Evolutionary conservation across 305 asterid genomes (phyloP), one percentile per base, ranked within the genome.

Genomic region (Rubia peregrina): DNA sequence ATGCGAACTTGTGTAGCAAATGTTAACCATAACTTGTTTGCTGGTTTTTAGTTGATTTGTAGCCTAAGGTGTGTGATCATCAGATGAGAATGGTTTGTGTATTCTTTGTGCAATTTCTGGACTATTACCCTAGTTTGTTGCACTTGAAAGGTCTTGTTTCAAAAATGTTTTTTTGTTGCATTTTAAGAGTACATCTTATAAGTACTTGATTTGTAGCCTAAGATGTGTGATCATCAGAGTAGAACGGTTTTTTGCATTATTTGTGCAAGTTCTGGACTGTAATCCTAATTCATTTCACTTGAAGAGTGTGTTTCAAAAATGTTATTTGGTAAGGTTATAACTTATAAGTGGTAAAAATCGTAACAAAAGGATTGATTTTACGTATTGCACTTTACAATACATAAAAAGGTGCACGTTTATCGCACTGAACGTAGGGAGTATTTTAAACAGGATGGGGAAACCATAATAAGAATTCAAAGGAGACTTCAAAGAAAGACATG

Each of bases 61-160:
- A 56, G 59, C 59, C 59, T 51, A 51, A 51, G 11, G 59, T 51
- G 22, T 51, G 59, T 51, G 59, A 69, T 55, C 63, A 55, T 22
- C 3, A n/a, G 22, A 36, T 38, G 19, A 33, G 36, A 36, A 22
- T 4, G 17, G 13, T n/a, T 69, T 11, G 38, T 4, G 21, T 69
- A 41, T 19, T 24, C 11, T 53, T 6, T 10, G 42, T 3, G 53
- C 51, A 55, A 38, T 21, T 53, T 55, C 14, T n/a, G 4, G 51
- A 19, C 4, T 51, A 21, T 51, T 51, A n/a, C 59, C 59, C 21
- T 51, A 17, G 17, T 51, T 51, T 8, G 21, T n/a, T 51, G 10
- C 10, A 17, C 10, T 3, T 17, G 59, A 13, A 48, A 9, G 16
- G 5, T 13, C 19, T 10, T 51, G 59, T 51, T 51, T 17, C 22